Percentiles rank a stretch among this genome's conserved stretches.
These are phyloP conservation scores for Chaetomium strumarium DNA, from an alignment of 2,329 filamentous ascomycete genomes.

Conservation along the genomic window DNA sequence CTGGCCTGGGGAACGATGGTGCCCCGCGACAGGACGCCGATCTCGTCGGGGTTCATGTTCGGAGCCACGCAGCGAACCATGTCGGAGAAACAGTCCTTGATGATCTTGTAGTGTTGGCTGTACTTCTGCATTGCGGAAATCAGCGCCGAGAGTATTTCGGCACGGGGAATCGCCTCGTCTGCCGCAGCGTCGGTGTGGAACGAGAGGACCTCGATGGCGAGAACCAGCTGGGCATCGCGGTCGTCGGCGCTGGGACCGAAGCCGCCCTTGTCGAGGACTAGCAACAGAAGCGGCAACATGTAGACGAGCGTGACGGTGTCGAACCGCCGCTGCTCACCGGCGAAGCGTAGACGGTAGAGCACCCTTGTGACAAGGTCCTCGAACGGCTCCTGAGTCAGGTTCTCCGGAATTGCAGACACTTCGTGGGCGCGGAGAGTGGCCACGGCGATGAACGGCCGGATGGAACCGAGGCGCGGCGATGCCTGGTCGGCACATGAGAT, in stretches of 20 bases:
- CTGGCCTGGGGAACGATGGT: slow-evolving; percentile 71
- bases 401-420: slow-evolving; percentile 64
- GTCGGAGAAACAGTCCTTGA: slow-evolving; percentile 88
- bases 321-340: slow-evolving; percentile 89
- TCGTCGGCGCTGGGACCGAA: slow-evolving; percentile 69
- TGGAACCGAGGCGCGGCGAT: slow-evolving; percentile 64
- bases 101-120: slow-evolving; percentile 86
- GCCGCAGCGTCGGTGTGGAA: slow-evolving; percentile 80
- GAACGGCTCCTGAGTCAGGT: slow-evolving; percentile 72
- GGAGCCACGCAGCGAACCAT: slow-evolving; percentile 77
- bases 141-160: slow-evolving; percentile 64
- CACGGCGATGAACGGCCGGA: slow-evolving; percentile 79
- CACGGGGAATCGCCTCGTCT: slow-evolving; percentile 69
- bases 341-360: slow-evolving; percentile 82
- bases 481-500: slow-evolving; percentile 72
- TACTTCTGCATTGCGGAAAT: slow-evolving; percentile 82
- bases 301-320: slow-evolving; percentile 85
- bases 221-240: slow-evolving; percentile 79
- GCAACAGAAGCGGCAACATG: slow-evolving; percentile 72
- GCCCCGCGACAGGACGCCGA: slow-evolving; percentile 69
- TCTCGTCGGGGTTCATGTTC: slow-evolving; percentile 69
- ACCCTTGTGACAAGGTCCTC: slow-evolving; percentile 81
- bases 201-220: slow-evolving; percentile 81
- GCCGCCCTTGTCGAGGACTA: slow-evolving; percentile 73
- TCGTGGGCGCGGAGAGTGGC: slow-evolving; percentile 77